phyloP scores from a whole-genome alignment of 2,329 filamentous ascomycete species.

The Ceratocystis ficicola region DNA sequence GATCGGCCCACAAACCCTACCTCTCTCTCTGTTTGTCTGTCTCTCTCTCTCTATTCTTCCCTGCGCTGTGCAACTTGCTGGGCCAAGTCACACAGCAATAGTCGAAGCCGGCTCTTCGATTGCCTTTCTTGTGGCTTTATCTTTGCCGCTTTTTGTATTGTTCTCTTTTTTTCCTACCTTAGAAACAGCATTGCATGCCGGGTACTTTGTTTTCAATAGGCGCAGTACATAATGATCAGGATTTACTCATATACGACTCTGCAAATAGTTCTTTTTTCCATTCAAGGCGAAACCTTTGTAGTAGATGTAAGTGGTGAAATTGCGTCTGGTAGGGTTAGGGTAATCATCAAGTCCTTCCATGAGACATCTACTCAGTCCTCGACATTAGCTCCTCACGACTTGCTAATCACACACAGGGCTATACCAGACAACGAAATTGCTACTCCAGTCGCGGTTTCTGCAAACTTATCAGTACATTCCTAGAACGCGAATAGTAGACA shows the following conservation, averaged over 20 bases:
- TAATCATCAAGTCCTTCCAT: too few relatives aligned
- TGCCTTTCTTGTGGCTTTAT: constrained; percentile 1
- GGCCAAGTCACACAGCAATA: constrained; percentile 11
- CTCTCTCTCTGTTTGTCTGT: constrained; percentile 12
- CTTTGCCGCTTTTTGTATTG: constrained; percentile 2
- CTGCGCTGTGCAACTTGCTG: background rate
- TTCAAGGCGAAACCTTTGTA: too few relatives aligned
- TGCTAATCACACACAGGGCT: constrained; percentile 67
- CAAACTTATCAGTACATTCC: background rate
- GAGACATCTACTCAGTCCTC: background rate
- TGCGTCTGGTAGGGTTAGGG: too few relatives aligned
- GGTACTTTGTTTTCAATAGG: background rate
- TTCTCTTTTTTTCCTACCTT: constrained; percentile 14
- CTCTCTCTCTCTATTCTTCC: background rate
- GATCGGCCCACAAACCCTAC: background rate
- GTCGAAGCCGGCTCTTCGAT: background rate
- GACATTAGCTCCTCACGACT: constrained; percentile 29
- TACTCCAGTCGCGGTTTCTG: constrained; percentile 79
- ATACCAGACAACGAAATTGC: constrained; percentile 66
- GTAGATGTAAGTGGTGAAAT: too few relatives aligned
- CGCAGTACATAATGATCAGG: constrained; percentile 4
- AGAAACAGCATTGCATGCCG: constrained; percentile 6
- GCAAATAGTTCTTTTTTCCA: too few relatives aligned
- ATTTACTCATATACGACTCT: background rate
- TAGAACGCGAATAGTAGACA: constrained; percentile 14